Evolutionary conservation across 352 stramenopile species (phyloP).

Genomic region (Thalassiosira mediterranea): DNA sequence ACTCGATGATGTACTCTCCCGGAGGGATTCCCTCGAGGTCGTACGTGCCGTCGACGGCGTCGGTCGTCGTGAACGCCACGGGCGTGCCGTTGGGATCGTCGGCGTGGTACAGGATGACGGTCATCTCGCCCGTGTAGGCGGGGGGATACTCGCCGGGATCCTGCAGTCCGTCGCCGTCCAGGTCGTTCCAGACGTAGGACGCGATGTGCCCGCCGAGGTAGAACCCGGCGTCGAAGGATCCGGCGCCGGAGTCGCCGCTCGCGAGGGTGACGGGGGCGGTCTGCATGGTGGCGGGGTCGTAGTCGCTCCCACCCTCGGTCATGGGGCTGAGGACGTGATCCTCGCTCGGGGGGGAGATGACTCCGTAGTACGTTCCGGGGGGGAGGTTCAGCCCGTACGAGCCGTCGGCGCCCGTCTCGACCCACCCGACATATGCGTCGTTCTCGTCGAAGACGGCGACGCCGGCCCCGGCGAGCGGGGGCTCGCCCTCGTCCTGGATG

Average conservation of each 20-base stretch:
- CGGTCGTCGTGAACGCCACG: background rate
- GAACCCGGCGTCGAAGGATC: slow-evolving; percentile 1
- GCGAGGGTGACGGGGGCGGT: background rate
- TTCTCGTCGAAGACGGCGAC: slow-evolving; percentile 8
- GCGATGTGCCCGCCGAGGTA: background rate
- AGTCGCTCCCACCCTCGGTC: slow-evolving; percentile 1
- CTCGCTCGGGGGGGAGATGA: background rate
- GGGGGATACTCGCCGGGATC: slow-evolving; percentile 4
- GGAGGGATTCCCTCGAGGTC: background rate
- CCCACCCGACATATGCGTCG: background rate
- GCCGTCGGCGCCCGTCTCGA: slow-evolving; percentile 1
- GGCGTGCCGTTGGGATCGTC: slow-evolving; percentile 6
- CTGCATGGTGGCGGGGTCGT: background rate
- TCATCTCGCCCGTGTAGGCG: background rate
- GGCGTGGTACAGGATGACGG: slow-evolving; percentile 1
- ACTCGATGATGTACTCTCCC: slow-evolving; percentile 4
- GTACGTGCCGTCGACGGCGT: background rate
- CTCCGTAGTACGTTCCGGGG: background rate
- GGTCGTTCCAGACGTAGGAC: background rate
- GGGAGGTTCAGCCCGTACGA: background rate
- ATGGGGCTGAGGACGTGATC: slow-evolving; percentile 6
- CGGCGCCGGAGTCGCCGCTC: background rate
- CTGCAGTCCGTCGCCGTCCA: slow-evolving; percentile 3
- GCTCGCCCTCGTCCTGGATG: slow-evolving; percentile 23
- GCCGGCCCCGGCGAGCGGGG: slow-evolving; percentile 16